These are phyloP conservation scores for Curvularia lunata DNA, from an alignment of 2,329 filamentous ascomycete species.

Conservation along the genomic window DNA sequence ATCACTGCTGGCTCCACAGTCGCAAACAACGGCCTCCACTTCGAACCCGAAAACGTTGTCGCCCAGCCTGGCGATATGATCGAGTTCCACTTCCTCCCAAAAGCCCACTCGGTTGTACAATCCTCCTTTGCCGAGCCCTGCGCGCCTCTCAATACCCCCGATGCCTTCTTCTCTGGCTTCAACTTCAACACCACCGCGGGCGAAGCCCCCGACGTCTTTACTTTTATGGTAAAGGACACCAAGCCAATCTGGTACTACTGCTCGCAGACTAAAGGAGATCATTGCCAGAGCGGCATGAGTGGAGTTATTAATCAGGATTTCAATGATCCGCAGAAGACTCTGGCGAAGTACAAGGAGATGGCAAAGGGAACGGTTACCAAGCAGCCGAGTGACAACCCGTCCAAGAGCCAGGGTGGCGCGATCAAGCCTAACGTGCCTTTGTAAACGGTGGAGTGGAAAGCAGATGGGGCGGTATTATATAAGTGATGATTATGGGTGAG, in stretches of 20 bases:
- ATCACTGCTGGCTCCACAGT: constrained; percentile 35
- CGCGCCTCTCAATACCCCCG: constrained; percentile 61
- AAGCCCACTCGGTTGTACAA: constrained; percentile 79
- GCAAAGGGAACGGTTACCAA: constrained; percentile 29
- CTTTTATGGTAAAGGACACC: constrained; percentile 68
- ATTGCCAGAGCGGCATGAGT: constrained; percentile 76
- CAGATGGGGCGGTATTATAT: not conserved
- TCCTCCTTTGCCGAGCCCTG: constrained; percentile 75
- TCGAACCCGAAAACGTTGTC: constrained; percentile 44
- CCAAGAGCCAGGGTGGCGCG: constrained; percentile 29
- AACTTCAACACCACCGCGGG: constrained; percentile 58
- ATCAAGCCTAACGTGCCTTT: constrained; percentile 36
- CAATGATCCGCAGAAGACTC: constrained; percentile 28
- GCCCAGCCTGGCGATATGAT: constrained; percentile 46
- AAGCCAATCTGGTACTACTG: constrained; percentile 83
- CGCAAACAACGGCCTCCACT: constrained; percentile 39
- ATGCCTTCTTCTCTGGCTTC: constrained; percentile 67
- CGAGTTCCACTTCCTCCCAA: constrained; percentile 58
- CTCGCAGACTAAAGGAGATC: constrained; percentile 63
- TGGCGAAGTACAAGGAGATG: constrained; percentile 39
- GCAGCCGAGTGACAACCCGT: constrained; percentile 28
- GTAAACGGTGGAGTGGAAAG: constrained; percentile 10
- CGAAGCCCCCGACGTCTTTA: constrained; percentile 60
- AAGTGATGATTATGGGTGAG: not conserved
- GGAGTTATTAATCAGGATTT: constrained; percentile 70